Evolutionary conservation across 345 rosid species (phyloP).

Genomic region (Rhizophora apiculata): DNA sequence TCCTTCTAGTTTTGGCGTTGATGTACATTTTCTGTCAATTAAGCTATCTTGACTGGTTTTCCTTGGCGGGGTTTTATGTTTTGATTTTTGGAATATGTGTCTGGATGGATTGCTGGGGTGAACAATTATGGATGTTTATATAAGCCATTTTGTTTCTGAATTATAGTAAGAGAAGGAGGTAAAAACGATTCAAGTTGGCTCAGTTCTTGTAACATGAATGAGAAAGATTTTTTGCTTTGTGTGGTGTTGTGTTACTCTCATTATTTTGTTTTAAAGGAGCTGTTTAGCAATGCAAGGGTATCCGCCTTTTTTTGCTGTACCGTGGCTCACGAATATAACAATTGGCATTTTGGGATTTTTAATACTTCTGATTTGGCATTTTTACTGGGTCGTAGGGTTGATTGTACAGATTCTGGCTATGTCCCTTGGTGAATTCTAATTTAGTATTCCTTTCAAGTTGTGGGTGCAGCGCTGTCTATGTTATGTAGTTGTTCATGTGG

Average conservation of each 20-base stretch:
- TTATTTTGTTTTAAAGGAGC: not conserved
- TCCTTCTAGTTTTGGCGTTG: not conserved
- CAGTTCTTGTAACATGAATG: not conserved
- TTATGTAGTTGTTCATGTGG: too few relatives aligned
- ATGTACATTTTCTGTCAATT: too few relatives aligned
- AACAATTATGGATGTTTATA: not conserved
- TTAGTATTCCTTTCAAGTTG: not conserved
- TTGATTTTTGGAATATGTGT: not conserved
- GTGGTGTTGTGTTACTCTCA: not conserved
- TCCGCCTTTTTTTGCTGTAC: not conserved
- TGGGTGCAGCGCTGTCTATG: too few relatives aligned
- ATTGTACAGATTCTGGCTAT: not conserved
- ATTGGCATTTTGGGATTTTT: too few relatives aligned
- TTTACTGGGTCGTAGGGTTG: not conserved
- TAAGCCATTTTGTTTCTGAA: not conserved
- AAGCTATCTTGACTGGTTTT: too few relatives aligned
- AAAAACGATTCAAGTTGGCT: not conserved
- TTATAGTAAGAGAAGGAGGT: not conserved
- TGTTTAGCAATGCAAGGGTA: not conserved
- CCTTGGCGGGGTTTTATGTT: not conserved
- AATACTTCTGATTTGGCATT: too few relatives aligned
- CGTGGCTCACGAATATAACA: too few relatives aligned
- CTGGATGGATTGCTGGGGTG: not conserved
- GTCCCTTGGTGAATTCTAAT: not conserved
- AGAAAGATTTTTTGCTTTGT: not conserved